Evolutionary conservation across 1,284 basidiomycete genomes (phyloP).

Genomic region (Cystobasidiaceae sp.): DNA sequence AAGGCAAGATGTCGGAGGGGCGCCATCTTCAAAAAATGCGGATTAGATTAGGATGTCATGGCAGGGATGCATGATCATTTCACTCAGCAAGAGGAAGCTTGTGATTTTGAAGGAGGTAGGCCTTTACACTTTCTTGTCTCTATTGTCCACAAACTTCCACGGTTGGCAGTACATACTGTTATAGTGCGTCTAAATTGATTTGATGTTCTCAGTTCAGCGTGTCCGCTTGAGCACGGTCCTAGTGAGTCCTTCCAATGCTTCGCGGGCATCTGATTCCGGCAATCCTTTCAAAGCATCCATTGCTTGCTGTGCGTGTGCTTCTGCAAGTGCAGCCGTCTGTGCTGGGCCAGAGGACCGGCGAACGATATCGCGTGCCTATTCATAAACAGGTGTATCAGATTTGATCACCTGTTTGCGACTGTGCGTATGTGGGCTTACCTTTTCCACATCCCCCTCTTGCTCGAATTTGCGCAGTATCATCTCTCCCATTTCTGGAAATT

Average conservation of each 20-base stretch:
- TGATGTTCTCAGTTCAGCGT: too few species aligned
- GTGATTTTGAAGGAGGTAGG: too few species aligned
- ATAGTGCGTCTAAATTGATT: too few species aligned
- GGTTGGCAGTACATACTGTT: too few species aligned
- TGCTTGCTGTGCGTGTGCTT: slow-evolving; percentile 71
- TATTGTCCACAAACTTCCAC: too few species aligned
- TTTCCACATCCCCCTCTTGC: slow-evolving; percentile 74
- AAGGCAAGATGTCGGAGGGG: too few species aligned
- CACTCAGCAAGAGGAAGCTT: too few species aligned
- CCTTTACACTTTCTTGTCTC: too few species aligned
- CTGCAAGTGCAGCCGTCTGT: slow-evolving; percentile 71
- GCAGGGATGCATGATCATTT: too few species aligned
- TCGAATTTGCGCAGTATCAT: slow-evolving; percentile 81
- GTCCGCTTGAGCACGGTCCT: slow-evolving; percentile 26
- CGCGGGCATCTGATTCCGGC: slow-evolving; percentile 74
- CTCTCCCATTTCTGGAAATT: slow-evolving; percentile 72
- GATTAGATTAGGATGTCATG: too few species aligned
- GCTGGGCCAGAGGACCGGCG: slow-evolving; percentile 68
- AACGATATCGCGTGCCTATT: slow-evolving; percentile 69
- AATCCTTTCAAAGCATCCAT: slow-evolving; percentile 64
- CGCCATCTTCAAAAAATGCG: too few species aligned
- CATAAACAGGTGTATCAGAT: background rate
- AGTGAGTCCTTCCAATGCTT: slow-evolving; percentile 54
- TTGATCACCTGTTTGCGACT: background rate
- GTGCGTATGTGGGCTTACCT: slow-evolving; percentile 52